Evolutionary conservation across 441 rosid genomes (phyloP), one percentile per base, ranked within the genome.

Genomic region (Melastoma candidum): DNA sequence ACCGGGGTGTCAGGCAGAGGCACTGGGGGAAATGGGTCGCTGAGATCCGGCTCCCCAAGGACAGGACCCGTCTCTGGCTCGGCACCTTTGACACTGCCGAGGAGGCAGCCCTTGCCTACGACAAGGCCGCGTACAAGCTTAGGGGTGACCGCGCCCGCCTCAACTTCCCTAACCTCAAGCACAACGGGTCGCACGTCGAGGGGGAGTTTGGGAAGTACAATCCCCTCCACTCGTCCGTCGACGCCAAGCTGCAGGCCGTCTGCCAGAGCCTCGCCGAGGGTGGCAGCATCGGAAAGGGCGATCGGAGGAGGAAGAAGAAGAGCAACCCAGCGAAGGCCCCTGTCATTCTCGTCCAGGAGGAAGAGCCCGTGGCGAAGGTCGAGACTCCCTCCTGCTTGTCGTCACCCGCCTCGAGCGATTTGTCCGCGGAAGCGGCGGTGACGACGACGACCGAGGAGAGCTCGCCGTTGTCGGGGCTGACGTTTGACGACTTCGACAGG

Each of bases 1-100:
- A 52, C 27, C 56, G 56, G 56, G 56, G 56, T 7, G 56, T 52
- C 12, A 52, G 56, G 43, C 56, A 52, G 56, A 52, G 56, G 56
- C 56, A 52, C 4, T 52, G 56, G 56, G 56, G 56, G 9, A 52
- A 52, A 45, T 52, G 56, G 41, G 41, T 36, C 8, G 41, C 41
- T 9, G 41, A 36, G 41, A 36, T 36, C 41, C 41, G 41, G 41
- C 41, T 36, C 8, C 41, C 41, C 41, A 36, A 36, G 41, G 8
- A 36, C 41, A 36, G 41, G 41, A 36, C 41, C 41, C 41, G 41
- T 36, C 41, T 36, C 41, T 36, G 41, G 41, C 41, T 36, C 41
- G 41, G 41, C 41, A 36, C 41, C 41, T 36, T 36, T 9, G 41
- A 36, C 41, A 36, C 41, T 6, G 41, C 41, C 41, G 56, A 52